Evolutionary conservation across 768 basidiomycete genomes (phyloP).

Genomic region (Atractiella rhizophila): DNA sequence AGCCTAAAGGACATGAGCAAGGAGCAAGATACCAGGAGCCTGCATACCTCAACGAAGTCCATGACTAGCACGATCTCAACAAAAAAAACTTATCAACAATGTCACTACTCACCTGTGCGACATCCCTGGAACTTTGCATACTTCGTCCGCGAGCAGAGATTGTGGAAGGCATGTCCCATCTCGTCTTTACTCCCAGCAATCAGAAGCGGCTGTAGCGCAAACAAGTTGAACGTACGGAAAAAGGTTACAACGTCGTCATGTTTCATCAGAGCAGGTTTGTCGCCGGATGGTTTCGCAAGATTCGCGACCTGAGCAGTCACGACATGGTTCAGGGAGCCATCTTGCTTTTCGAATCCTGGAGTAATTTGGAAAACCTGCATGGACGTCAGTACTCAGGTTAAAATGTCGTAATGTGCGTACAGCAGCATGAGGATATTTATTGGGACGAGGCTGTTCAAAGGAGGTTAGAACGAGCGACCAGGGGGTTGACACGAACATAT

Average conservation of each 20-base stretch:
- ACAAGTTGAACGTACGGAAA: conserved; percentile 42
- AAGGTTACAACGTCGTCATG: conserved; percentile 71
- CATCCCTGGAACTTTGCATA: conserved; percentile 52
- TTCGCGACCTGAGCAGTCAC: conserved; percentile 71
- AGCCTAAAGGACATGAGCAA: conserved; percentile 62
- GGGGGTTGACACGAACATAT: conserved; percentile 5
- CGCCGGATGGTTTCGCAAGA: conserved; percentile 56
- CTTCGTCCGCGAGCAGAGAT: conserved; percentile 39
- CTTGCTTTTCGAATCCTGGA: conserved; percentile 32
- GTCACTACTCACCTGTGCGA: no score
- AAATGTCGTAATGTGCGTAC: not conserved
- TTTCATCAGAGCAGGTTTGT: conserved; percentile 54
- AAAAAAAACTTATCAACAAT: no score
- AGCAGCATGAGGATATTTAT: not conserved
- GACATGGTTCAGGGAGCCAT: conserved; percentile 44
- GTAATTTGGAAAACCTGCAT: conserved; percentile 26
- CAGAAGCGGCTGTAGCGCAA: not conserved
- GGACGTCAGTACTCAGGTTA: not conserved
- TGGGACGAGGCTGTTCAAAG: not conserved
- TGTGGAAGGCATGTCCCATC: conserved; percentile 7
- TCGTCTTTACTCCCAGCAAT: not conserved
- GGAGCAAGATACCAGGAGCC: conserved; percentile 20
- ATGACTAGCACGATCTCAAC: conserved; percentile 5
- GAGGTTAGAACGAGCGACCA: not conserved
- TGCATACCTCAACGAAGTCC: conserved; percentile 8